Evolutionary conservation across 139 green algal genomes (phyloP).

Genomic region (Closterium sp.): DNA sequence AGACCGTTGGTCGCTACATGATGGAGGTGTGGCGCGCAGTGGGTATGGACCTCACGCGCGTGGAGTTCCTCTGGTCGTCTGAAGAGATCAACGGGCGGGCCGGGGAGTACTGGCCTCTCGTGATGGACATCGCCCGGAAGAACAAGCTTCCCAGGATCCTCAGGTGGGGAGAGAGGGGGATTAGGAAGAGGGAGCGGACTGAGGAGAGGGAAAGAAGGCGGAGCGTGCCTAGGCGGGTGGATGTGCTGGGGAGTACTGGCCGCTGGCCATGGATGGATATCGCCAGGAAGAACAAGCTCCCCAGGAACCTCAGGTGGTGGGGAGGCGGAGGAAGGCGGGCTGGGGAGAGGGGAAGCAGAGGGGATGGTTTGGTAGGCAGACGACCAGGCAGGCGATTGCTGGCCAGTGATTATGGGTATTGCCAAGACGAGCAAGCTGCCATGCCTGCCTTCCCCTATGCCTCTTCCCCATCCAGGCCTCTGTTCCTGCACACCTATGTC

Average conservation of each 20-base stretch:
- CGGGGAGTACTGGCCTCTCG: slow-evolving; percentile 62
- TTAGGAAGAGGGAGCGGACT: not conserved
- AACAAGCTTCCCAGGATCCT: slow-evolving; percentile 58
- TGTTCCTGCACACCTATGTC: no score
- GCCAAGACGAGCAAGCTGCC: no score
- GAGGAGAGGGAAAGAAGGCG: not conserved
- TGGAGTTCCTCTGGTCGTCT: slow-evolving; percentile 62
- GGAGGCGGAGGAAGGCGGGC: no score
- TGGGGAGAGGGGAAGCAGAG: no score
- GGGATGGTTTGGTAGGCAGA: no score
- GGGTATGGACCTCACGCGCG: slow-evolving; percentile 86
- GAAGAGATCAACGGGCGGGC: slow-evolving; percentile 61
- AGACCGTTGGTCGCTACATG: slow-evolving; percentile 88
- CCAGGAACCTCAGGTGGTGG: slow-evolving; percentile 50
- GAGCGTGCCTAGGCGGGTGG: not conserved
- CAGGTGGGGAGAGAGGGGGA: not conserved
- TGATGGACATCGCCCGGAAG: slow-evolving; percentile 62
- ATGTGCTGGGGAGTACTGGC: slow-evolving; percentile 59
- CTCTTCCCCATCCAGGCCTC: no score
- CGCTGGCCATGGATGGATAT: slow-evolving; percentile 62
- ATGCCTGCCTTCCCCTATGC: no score
- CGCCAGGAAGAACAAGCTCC: slow-evolving; percentile 57
- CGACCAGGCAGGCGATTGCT: no score
- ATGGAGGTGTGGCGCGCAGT: slow-evolving; percentile 98
- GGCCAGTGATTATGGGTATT: no score